Conservation (phyloP, 2,329 filamentous ascomycete species). For the Ophiostoma sp. region DNA sequence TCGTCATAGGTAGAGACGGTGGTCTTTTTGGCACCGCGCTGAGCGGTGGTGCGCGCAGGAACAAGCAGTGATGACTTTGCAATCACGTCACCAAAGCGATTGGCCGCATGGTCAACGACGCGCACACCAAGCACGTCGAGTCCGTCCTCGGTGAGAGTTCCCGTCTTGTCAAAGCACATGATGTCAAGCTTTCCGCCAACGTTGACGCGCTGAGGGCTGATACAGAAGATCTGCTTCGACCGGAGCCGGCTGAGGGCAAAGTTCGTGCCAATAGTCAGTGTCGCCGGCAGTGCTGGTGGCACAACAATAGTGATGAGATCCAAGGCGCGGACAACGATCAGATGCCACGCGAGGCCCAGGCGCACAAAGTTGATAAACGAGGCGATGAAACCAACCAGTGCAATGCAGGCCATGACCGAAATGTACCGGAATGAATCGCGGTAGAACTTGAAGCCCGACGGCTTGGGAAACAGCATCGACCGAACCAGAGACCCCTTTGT, state of each 20-base stretch:
- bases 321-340: constrained; percentile 85
- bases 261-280: constrained; percentile 91
- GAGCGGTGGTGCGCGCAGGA: constrained; percentile 18
- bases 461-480: constrained; percentile 98
- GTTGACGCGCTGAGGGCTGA: constrained; percentile 94
- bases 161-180: constrained; percentile 97
- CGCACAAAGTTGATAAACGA: constrained; percentile 92
- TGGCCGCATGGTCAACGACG: constrained; percentile 59
- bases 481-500: constrained; percentile 93
- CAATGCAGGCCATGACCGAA: constrained; percentile 87
- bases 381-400: constrained; percentile 77
- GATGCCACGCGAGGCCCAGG: constrained; percentile 74
- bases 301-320: constrained; percentile 98
- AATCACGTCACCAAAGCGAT: constrained; percentile 70
- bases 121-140: constrained; percentile 87
- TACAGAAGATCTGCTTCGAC: constrained; percentile 90
- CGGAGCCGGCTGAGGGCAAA: constrained; percentile 85
- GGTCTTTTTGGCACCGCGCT: neutral
- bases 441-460: constrained; percentile 98
- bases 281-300: constrained; percentile 88
- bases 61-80: constrained; percentile 45
- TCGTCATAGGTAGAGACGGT: constrained; percentile 30
- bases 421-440: constrained; percentile 97
- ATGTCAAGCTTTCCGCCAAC: constrained; percentile 93
- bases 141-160: constrained; percentile 95